Percentiles rank a stretch among this genome's conserved stretches.
These are phyloP conservation scores for Linaria vulgaris DNA, from an alignment of 257 asterid genomes.

Conservation along the genomic window DNA sequence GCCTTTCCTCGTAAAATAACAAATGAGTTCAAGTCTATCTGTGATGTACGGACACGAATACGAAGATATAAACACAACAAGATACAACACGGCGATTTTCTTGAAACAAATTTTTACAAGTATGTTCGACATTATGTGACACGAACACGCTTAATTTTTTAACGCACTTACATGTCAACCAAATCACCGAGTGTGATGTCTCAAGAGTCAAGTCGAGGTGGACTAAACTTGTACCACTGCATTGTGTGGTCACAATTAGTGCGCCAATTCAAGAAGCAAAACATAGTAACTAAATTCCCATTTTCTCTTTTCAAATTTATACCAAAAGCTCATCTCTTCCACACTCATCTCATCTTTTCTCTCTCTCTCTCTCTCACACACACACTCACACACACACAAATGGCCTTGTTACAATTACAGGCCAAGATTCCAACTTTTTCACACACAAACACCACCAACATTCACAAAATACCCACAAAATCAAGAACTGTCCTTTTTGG, in stretches of 20 bases:
- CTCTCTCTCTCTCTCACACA: too few species aligned
- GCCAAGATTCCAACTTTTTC: conserved; percentile 24
- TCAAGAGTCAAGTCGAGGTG: too few species aligned
- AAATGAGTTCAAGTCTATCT: too few species aligned
- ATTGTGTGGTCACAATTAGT: conserved; percentile 30
- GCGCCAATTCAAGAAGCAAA: conserved; percentile 18
- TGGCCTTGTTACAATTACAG: conserved; percentile 35
- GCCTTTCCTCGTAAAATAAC: too few species aligned
- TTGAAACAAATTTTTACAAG: too few species aligned
- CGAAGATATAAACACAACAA: too few species aligned
- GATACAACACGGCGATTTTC: too few species aligned
- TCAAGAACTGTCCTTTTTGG: conserved; percentile 17
- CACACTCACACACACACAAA: conserved; percentile 5
- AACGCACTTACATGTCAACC: too few species aligned
- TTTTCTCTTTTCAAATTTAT: conserved; percentile 1
- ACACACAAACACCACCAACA: conserved; percentile 20
- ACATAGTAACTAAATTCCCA: conserved; percentile 1
- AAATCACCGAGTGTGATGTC: too few species aligned
- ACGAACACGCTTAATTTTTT: too few species aligned
- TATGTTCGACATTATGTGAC: too few species aligned
- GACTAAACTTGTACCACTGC: background rate
- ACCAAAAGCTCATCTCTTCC: background rate
- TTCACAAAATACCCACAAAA: conserved; percentile 21
- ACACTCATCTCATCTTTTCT: conserved; percentile 1
- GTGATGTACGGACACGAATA: too few species aligned